Evolutionary conservation across 23 red algal genomes (phyloP), one percentile per base, ranked within the genome.

Genomic region (Gracilaria gracilis): DNA sequence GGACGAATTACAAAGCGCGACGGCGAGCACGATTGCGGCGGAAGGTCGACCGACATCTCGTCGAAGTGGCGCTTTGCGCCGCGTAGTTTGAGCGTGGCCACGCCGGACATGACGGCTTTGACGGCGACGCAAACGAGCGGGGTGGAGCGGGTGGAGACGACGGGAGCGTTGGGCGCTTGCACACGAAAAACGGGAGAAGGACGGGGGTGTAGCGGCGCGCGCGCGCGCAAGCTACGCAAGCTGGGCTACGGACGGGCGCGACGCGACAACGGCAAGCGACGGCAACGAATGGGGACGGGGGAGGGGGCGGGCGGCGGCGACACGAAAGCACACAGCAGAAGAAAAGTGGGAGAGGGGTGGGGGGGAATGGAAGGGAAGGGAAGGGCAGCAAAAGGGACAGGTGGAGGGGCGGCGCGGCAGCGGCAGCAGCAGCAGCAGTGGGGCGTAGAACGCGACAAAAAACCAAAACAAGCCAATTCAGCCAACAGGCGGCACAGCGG

Each of bases 51-150:
- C 21, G 67, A 31, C 88, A 92, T 92, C 29, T 92, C 88, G 36
- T 92, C 88, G 61, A 92, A 92, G 31, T 58, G 75, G 24, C 88
- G 88, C 76, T 92, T 92, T 1, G 77, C 77, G 23, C 82, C 82
- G 65, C 88, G 88, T 0, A 75, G 77, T 37, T 92, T 92, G 64
- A 92, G 88, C 9, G 88, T 92, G 11, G 88, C 88, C 19, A 92
- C 88, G 62, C 88, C 88, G 5, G 88, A 92, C 88, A 92, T 92
- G 57, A 37, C 47, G 70, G n/a, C 4, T 12, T 15, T 19, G 9
- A n/a, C n/a, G n/a, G n/a, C n/a, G n/a, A n/a, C n/a, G n/a, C 31
- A 29, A 48, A 23, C 5, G 44, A 53, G 39, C 24, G 23, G 25
- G 59, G 53, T 51, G 19, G 80, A 11, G 42, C 5, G 42, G 42